phyloP scores from a whole-genome alignment of 73 alveolate species.

The Paramecium bursaria region DNA sequence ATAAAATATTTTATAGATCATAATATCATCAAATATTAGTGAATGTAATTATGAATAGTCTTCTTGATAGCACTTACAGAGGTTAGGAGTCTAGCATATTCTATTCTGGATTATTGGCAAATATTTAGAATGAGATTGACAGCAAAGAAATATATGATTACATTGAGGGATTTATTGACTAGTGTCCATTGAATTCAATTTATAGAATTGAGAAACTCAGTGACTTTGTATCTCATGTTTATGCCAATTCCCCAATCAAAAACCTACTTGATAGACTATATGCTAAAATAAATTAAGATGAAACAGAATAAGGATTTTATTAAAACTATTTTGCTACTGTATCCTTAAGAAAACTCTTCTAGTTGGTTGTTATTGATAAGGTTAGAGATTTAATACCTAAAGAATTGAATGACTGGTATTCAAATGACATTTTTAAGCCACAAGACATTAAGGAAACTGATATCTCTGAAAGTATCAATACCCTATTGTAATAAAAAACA shows the following conservation, averaged over 20 bases:
- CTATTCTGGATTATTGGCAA: constrained; percentile 5
- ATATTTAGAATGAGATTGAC: constrained; percentile 24
- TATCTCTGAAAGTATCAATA: background rate
- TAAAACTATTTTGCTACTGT: constrained; percentile 7
- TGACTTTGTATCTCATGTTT: constrained; percentile 23
- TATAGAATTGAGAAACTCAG: constrained; percentile 22
- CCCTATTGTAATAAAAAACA: background rate
- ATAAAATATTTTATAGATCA: background rate
- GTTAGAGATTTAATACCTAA: constrained; percentile 22
- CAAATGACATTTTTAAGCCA: constrained; percentile 1
- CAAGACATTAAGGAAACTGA: background rate
- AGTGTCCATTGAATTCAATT: background rate
- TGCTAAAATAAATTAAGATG: constrained; percentile 9
- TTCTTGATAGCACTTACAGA: background rate
- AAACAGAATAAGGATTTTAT: background rate
- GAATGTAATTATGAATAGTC: background rate
- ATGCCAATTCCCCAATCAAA: constrained; percentile 19
- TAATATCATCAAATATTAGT: constrained; percentile 18
- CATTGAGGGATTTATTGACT: constrained; percentile 1
- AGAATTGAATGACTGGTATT: constrained; percentile 38
- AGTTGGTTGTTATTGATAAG: constrained; percentile 11
- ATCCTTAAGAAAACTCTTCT: constrained; percentile 30
- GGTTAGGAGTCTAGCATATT: constrained; percentile 2
- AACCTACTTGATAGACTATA: background rate
- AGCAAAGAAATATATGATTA: constrained; percentile 45